phyloP scores from a whole-genome alignment of 2,329 filamentous ascomycete genomes.

The Hymenoscyphus fructigenus region DNA sequence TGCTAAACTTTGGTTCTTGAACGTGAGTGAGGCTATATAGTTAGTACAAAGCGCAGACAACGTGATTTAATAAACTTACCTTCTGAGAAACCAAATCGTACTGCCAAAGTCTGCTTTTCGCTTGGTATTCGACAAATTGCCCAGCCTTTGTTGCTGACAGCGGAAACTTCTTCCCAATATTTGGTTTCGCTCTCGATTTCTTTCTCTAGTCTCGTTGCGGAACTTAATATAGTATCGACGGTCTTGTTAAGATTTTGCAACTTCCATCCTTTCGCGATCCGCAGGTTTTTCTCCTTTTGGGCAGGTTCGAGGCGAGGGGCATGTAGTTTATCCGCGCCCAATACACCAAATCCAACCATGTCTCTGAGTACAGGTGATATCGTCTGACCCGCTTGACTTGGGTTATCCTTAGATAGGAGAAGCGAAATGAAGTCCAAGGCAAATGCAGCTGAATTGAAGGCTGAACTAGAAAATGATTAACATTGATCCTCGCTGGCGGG shows the following conservation, averaged over 20 bases:
- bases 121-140: slow-evolving; percentile 74
- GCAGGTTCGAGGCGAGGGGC: slow-evolving; percentile 58
- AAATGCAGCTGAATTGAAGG: slow-evolving; percentile 62
- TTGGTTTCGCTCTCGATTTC: slow-evolving; percentile 78
- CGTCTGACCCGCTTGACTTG: slow-evolving; percentile 65
- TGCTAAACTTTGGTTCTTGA: slow-evolving; percentile 72
- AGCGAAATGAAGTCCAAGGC: slow-evolving; percentile 82
- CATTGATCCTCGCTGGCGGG: neutral
- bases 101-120: slow-evolving; percentile 72
- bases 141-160: slow-evolving; percentile 83
- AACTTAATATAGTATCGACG: slow-evolving; percentile 70
- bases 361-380: slow-evolving; percentile 71
- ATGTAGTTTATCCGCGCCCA: slow-evolving; percentile 66
- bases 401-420: slow-evolving; percentile 77
- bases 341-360: slow-evolving; percentile 69
- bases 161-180: slow-evolving; percentile 86
- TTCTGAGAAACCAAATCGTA: slow-evolving; percentile 87
- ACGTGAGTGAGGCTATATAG: slow-evolving; percentile 51
- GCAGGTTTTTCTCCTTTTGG: slow-evolving; percentile 55
- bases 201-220: slow-evolving; percentile 68
- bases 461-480: slow-evolving; percentile 37
- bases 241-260: slow-evolving; percentile 74
- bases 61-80: slow-evolving; percentile 20
- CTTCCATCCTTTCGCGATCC: slow-evolving; percentile 68
- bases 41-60: slow-evolving; percentile 30